Conservation (phyloP, 192 early-diverging fungal species). For the Backusella circina region DNA sequence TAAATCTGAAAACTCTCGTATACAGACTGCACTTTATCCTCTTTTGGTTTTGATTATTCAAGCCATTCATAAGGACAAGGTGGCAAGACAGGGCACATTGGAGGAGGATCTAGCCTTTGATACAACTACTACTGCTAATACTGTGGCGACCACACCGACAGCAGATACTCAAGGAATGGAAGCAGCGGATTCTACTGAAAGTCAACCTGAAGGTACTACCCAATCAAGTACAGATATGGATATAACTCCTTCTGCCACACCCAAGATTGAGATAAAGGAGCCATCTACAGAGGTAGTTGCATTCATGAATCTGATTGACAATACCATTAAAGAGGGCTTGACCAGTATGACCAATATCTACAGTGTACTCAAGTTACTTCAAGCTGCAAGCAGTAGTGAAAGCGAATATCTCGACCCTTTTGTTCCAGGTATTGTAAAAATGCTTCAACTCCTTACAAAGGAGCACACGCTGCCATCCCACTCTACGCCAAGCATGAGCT, state of each 20-base stretch:
- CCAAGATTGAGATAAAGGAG: not conserved
- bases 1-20: slow-evolving; percentile 66
- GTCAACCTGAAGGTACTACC: not conserved
- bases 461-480: slow-evolving; percentile 64
- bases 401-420: slow-evolving; percentile 67
- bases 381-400: slow-evolving; percentile 56
- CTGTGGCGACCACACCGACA: not conserved
- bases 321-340: slow-evolving; percentile 64
- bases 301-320: slow-evolving; percentile 59
- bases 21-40: slow-evolving; percentile 67
- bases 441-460: slow-evolving; percentile 80
- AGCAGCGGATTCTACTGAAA: not conserved
- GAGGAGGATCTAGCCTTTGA: not conserved
- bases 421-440: slow-evolving; percentile 75
- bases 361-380: slow-evolving; percentile 62
- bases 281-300: slow-evolving; percentile 38
- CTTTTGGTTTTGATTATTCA: slow-evolving; percentile 77
- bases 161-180: not conserved
- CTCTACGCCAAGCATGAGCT: slow-evolving; percentile 25
- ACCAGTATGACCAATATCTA: slow-evolving; percentile 59
- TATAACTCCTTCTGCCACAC: not conserved
- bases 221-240: not conserved
- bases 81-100: not conserved
- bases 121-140: too few relatives aligned
- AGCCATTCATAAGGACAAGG: slow-evolving; percentile 37